These are phyloP conservation scores for Trametes gibbosa DNA, from an alignment of 768 basidiomycete species.

Conservation along the genomic window DNA sequence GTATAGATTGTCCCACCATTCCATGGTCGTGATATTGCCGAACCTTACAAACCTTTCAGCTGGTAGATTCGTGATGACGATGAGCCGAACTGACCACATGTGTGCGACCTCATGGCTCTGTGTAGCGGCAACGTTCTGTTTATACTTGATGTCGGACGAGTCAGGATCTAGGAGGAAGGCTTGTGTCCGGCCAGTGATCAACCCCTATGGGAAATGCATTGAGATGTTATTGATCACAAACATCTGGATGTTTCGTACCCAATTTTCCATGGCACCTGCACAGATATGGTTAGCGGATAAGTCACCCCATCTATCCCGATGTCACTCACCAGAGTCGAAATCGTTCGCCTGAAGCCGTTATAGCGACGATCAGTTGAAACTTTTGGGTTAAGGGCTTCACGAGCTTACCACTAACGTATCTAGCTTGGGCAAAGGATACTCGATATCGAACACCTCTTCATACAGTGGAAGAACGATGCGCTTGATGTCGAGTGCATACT, in stretches of 20 bases:
- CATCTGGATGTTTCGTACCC: constrained; percentile 42
- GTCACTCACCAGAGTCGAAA: constrained; percentile 64
- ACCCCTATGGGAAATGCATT: background rate
- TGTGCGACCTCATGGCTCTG: constrained; percentile 89
- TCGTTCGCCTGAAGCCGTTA: constrained; percentile 55
- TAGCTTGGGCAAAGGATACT: constrained; percentile 91
- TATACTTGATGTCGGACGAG: constrained; percentile 68
- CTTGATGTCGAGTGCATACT: constrained; percentile 89
- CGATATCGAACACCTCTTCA: constrained; percentile 89
- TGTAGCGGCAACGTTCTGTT: constrained; percentile 71
- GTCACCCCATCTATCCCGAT: background rate
- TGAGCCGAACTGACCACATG: constrained; percentile 54
- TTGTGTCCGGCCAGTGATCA: constrained; percentile 65
- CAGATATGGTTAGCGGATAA: background rate
- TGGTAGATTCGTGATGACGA: too few species aligned
- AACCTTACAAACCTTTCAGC: constrained; percentile 48
- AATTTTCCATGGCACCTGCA: constrained; percentile 86
- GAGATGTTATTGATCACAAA: background rate
- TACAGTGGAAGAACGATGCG: constrained; percentile 81
- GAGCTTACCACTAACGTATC: constrained; percentile 77
- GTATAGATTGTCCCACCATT: constrained; percentile 88
- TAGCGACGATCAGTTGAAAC: background rate
- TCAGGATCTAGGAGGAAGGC: constrained; percentile 79
- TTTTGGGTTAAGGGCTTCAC: too few species aligned
- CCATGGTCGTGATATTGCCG: constrained; percentile 93